Base-by-base conservation (phyloP, 2,329 filamentous ascomycete genomes). In the Trichoderma aggressivum region DNA sequence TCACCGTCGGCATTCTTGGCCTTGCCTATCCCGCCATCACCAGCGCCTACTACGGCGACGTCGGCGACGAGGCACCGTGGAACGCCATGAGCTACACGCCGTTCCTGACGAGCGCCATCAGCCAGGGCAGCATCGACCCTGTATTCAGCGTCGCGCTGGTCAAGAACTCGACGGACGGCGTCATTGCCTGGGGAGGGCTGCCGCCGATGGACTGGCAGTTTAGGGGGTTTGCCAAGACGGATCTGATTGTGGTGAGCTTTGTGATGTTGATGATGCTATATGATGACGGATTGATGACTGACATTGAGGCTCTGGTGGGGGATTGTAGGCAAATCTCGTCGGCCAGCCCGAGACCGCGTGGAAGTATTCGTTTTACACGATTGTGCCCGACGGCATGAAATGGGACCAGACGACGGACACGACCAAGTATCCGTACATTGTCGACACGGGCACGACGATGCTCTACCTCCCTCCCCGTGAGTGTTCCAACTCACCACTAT, bases 371-470 rank as follows among this genome's bases (percentile, higher is more conserved):
- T 87, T 85, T 76, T 88, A 88, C 74, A 87, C 86, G 21, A 82
- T 87, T 70, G 78, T 87, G 61, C 83, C 84, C 0, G 84, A 86
- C 70, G 86, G 85, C 3, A 79, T 86, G 71, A 77, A 78, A 72
- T 86, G 81, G 75, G 85, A 81, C 28, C 78, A 80, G 53, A 82
- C 79, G 5, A 82, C 78, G 2, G 82, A 84, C 72, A 78, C 75
- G 21, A 81, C 78, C 39, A 84, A 82, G 74, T 84, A 83, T 67
- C 84, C 84, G 5, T 86, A 83, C 74, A 85, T 88, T 65, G 79
- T 87, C 63, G 86, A 88, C 76, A 86, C 83, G 18, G 85, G 84
- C 36, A 87, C 86, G 2, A 85, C 86, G 0, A 80, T 86, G 75
- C 84, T 83, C 72, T 85, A 86, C 72, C 76, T 87, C 1, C 86